These are phyloP conservation scores for Saccharomycopsis hybrid DNA, from an alignment of 1,139 yeast genomes.

Conservation along the genomic window DNA sequence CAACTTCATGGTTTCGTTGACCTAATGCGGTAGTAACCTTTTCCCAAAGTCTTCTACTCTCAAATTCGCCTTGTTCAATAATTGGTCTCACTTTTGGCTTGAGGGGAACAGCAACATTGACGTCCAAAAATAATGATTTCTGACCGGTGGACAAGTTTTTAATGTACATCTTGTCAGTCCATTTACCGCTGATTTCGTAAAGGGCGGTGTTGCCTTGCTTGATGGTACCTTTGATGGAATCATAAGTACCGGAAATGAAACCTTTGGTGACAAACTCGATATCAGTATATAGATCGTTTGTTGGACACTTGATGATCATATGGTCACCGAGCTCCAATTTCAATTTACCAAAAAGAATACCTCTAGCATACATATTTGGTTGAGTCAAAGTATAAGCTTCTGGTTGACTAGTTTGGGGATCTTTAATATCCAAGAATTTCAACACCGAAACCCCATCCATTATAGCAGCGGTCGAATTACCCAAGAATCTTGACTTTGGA, in stretches of 20 bases:
- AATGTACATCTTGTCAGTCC: slow-evolving; percentile 84
- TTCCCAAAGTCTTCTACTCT: slow-evolving; percentile 79
- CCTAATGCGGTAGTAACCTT: slow-evolving; percentile 75
- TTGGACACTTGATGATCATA: slow-evolving; percentile 62
- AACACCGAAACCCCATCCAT: slow-evolving; percentile 88
- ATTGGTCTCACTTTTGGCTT: slow-evolving; percentile 73
- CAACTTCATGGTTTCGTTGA: slow-evolving; percentile 65
- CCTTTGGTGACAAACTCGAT: slow-evolving; percentile 95
- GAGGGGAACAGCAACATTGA: slow-evolving; percentile 42
- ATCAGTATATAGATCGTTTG: slow-evolving; percentile 59
- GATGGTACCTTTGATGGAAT: slow-evolving; percentile 75
- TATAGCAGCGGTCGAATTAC: slow-evolving; percentile 93
- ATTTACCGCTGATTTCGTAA: slow-evolving; percentile 75
- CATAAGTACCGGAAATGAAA: slow-evolving; percentile 85
- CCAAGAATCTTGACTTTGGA: slow-evolving; percentile 83
- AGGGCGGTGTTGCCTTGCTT: slow-evolving; percentile 43
- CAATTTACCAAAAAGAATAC: slow-evolving; percentile 83
- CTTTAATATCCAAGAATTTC: slow-evolving; percentile 56
- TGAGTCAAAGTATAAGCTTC: slow-evolving; percentile 78
- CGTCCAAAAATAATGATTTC: slow-evolving; percentile 57
- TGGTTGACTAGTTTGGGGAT: slow-evolving; percentile 37
- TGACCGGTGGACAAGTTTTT: slow-evolving; percentile 45
- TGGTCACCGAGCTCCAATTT: slow-evolving; percentile 91
- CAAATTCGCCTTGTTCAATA: slow-evolving; percentile 71
- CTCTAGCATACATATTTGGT: slow-evolving; percentile 95